phyloP scores from a whole-genome alignment of 2,329 filamentous ascomycete genomes.

The Fusarium musae region DNA sequence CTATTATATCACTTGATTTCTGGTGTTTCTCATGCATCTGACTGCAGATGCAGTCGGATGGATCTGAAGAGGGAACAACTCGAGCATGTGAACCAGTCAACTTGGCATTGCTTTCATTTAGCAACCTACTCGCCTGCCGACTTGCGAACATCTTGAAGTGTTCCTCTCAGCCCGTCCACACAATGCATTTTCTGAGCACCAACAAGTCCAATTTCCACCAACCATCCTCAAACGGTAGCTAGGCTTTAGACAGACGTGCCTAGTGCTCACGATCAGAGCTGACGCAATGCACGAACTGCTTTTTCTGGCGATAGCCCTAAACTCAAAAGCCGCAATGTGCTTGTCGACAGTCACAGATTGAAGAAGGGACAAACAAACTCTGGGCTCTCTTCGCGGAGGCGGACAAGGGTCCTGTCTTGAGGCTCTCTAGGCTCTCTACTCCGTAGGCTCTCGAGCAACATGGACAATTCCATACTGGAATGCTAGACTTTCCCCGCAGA shows the following conservation, averaged over 20 bases:
- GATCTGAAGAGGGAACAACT: constrained; percentile 19
- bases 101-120: constrained; percentile 23
- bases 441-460: neutral
- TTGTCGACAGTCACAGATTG: constrained; percentile 20
- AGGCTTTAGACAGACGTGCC: constrained; percentile 22
- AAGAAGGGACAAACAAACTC: constrained; percentile 13
- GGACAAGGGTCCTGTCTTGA: constrained; percentile 33
- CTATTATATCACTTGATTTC: constrained; percentile 37
- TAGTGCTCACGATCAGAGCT: constrained; percentile 42
- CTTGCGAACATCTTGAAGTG: neutral
- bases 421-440: constrained; percentile 21
- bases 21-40: constrained; percentile 29
- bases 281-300: constrained; percentile 41
- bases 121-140: constrained; percentile 9
- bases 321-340: constrained; percentile 37
- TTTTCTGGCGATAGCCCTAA: constrained; percentile 39
- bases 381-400: neutral
- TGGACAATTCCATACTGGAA: constrained; percentile 17
- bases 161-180: constrained; percentile 2
- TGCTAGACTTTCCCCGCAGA: constrained; percentile 26
- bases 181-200: constrained; percentile 1
- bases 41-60: constrained; percentile 7
- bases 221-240: constrained; percentile 31
- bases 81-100: constrained; percentile 34
- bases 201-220: constrained; percentile 36